A percentile compares a stretch with the other conserved stretches of the same genome.
These are phyloP conservation scores for Plasmopara halstedii DNA, from an alignment of 352 stramenopile species.

Conservation along the genomic window DNA sequence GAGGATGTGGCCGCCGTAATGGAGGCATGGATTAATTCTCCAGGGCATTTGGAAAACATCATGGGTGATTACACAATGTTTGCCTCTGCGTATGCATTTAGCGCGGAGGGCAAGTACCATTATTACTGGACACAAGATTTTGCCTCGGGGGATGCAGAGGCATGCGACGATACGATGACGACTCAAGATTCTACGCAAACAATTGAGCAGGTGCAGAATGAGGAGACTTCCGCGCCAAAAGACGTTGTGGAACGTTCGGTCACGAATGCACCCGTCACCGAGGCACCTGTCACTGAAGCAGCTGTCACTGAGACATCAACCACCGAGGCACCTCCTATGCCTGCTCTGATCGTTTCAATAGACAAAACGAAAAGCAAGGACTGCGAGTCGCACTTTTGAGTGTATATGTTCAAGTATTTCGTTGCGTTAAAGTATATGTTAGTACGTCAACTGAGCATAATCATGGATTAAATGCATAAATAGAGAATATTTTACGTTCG, in stretches of 20 bases:
- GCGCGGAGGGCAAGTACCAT: constrained; percentile 18
- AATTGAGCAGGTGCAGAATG: constrained; percentile 10
- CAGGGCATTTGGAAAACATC: constrained; percentile 27
- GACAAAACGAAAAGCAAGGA: background rate
- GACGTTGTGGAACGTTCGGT: no score
- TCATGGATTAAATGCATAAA: no score
- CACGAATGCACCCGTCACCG: no score
- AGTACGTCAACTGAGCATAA: no score
- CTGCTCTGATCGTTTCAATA: background rate
- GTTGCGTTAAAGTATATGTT: no score
- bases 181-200: constrained; percentile 9
- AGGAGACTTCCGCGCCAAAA: constrained; percentile 8
- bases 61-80: constrained; percentile 35
- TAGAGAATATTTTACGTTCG: no score
- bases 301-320: no score
- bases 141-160: constrained; percentile 21
- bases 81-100: constrained; percentile 24
- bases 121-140: constrained; percentile 68
- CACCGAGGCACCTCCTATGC: constrained; percentile 1
- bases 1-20: constrained; percentile 26
- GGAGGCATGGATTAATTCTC: constrained; percentile 33
- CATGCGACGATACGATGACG: constrained; percentile 12
- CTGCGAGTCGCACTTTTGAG: background rate
- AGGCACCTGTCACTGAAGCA: no score
- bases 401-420: no score